Evolutionary conservation across 108 stramenopile species (phyloP), one percentile per base, ranked within the genome.

Genomic region (Cylindrotheca fusiformis): DNA sequence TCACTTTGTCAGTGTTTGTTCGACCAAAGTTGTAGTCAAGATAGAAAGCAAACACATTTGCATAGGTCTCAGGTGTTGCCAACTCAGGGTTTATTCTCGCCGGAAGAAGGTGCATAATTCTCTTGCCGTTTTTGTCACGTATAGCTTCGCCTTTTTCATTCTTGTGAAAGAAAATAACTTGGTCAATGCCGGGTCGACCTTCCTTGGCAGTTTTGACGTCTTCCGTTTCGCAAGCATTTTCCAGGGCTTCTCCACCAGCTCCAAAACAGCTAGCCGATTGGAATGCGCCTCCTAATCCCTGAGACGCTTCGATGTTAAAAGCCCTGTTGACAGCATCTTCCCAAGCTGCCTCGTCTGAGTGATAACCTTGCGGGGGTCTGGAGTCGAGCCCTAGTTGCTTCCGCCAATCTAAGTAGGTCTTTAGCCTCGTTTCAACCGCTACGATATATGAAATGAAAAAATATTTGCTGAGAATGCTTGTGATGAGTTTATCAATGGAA

Each of bases 31-130:
- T 49, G 19, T 56, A 71, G 18, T 90, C 88, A 1, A 90, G 44
- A 54, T 73, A 90, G n/a, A 90, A 58, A 17, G 84, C 80, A 12
- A 90, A 30, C 1, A 75, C 78, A 23, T 79, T 48, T 18, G 79
- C 83, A 52, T 83, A 86, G 12, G 70, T 72, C 4, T 79, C 68
- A 49, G 68, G 32, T 31, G 55, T 41, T 14, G 83, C 83, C 6
- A 84, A 53, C 30, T 63, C 61, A 18, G 78, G 67, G 58, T 90
- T 77, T 36, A 90, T 75, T 54, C 68, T 67, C 1, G 81, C 83
- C 3, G 88, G 82, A 24, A 90, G 62, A 24, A 74, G 55, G 41
- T 90, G 85, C 10, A 83, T 31, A 0, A 78, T 56, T 10, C 48
- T 56, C 27, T 23, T 24, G 19, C 62, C 77, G n/a, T 63, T 48